Conservation (phyloP, 169 alveolate species). For the Plasmodium vinckei region DNA sequence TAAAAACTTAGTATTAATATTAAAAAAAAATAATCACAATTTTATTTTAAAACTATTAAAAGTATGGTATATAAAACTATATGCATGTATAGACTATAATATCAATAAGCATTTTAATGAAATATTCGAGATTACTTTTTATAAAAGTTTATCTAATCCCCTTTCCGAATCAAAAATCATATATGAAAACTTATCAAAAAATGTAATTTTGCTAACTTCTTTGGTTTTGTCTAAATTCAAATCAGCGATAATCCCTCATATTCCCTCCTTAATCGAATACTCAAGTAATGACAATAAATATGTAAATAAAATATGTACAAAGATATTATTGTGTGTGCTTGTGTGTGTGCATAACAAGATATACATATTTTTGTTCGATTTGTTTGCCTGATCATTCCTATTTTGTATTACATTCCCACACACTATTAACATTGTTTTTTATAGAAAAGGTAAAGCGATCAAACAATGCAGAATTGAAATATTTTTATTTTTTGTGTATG, state of each 20-base stretch:
- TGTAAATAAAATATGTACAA: neutral
- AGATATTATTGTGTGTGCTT: neutral
- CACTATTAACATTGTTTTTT: slow-evolving; percentile 1
- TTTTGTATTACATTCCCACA: neutral
- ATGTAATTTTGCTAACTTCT: slow-evolving; percentile 30
- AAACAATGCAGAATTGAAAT: slow-evolving; percentile 32
- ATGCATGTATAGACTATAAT: slow-evolving; percentile 16
- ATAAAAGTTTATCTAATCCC: neutral
- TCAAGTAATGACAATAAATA: slow-evolving; percentile 37
- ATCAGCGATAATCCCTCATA: slow-evolving; percentile 11
- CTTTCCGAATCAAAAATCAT: slow-evolving; percentile 27
- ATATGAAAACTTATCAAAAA: slow-evolving; percentile 45
- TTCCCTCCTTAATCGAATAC: slow-evolving; percentile 45
- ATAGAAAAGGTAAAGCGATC: slow-evolving; percentile 43
- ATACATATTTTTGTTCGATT: neutral
- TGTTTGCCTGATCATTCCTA: neutral
- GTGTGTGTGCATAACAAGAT: neutral
- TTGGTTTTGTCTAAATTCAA: slow-evolving; percentile 21
- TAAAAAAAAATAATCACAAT: slow-evolving; percentile 50
- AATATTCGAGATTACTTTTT: slow-evolving; percentile 15
- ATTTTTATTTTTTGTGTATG: slow-evolving; percentile 10
- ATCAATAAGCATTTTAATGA: slow-evolving; percentile 36
- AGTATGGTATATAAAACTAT: slow-evolving; percentile 40
- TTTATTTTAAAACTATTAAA: slow-evolving; percentile 64
- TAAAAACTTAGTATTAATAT: slow-evolving; percentile 22